A percentile compares a stretch with the other conserved stretches of the same genome.
Evolutionary conservation across 306 rosid genomes (phyloP).

Genomic region (Vigna hirtella): DNA sequence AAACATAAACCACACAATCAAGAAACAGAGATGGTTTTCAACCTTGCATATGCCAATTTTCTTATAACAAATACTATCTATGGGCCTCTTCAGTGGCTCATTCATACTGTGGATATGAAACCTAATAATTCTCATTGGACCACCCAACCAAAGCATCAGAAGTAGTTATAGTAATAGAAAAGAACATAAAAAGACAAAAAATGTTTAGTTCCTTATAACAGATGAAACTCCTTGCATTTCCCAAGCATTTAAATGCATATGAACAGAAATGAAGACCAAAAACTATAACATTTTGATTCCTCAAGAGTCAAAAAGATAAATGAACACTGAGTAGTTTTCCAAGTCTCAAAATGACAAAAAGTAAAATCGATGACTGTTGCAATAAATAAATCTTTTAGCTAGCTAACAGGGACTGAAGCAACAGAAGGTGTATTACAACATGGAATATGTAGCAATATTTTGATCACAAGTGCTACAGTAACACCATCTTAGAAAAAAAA

Average conservation of each 20-base stretch:
- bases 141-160: constrained; percentile 13
- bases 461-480: constrained; percentile 1
- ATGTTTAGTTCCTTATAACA: constrained; percentile 16
- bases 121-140: neutral
- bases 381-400: neutral
- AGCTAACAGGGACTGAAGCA: constrained; percentile 8
- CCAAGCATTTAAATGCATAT: neutral
- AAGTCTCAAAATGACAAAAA: constrained; percentile 7
- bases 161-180: neutral
- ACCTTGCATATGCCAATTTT: neutral
- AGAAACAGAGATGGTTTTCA: neutral
- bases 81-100: neutral
- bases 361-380: neutral
- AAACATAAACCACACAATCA: constrained; percentile 11
- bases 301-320: constrained; percentile 7
- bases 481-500: neutral
- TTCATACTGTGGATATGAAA: neutral
- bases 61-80: neutral
- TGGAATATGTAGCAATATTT: neutral
- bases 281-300: constrained; percentile 24
- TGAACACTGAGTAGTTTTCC: constrained; percentile 15
- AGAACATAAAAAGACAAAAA: neutral
- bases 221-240: neutral
- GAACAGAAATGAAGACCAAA: neutral
- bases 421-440: constrained; percentile 11